A percentile compares a stretch with the other conserved stretches of the same genome.
Conservation (phyloP, 2,329 filamentous ascomycete species). For the Cryphonectria japonica region DNA sequence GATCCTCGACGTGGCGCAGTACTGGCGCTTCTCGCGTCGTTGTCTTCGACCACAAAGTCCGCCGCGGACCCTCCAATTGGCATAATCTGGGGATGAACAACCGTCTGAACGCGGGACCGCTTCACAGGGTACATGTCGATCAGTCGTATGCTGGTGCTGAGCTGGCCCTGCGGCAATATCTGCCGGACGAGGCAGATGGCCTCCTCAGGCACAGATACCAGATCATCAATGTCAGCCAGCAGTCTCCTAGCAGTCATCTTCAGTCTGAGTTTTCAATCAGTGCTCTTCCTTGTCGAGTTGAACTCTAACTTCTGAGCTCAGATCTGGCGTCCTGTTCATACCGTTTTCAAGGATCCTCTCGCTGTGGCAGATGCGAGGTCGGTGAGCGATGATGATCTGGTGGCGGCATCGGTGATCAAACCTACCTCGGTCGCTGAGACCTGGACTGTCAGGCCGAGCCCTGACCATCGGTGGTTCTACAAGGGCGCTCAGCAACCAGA, state of each 20-base stretch:
- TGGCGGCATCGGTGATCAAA: conserved; percentile 43
- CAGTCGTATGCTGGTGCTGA: conserved; percentile 38
- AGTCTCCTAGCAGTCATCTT: neutral
- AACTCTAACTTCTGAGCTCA: neutral
- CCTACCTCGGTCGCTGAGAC: conserved; percentile 30
- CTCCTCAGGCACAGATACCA: conserved; percentile 41
- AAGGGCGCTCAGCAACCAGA: conserved; percentile 53
- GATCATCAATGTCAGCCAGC: conserved; percentile 41
- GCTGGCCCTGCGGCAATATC: conserved; percentile 31
- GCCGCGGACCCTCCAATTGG: conserved; percentile 58
- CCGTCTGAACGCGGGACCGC: conserved; percentile 57
- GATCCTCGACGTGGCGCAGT: conserved; percentile 59
- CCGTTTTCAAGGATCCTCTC: conserved; percentile 48
- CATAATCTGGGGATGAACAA: conserved; percentile 69
- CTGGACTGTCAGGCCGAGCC: conserved; percentile 19
- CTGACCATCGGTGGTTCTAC: conserved; percentile 51
- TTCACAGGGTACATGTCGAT: conserved; percentile 53
- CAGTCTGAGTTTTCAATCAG: neutral
- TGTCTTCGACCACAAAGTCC: conserved; percentile 50
- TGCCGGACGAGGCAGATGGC: conserved; percentile 33
- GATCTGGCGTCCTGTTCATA: conserved; percentile 53
- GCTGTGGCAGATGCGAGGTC: conserved; percentile 45
- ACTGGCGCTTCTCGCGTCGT: conserved; percentile 20
- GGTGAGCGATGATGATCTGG: conserved; percentile 44
- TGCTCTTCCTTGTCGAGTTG: neutral